phyloP scores from a whole-genome alignment of 225 moss, liverwort and hornwort genomes.

The Lunularia cruciata region DNA sequence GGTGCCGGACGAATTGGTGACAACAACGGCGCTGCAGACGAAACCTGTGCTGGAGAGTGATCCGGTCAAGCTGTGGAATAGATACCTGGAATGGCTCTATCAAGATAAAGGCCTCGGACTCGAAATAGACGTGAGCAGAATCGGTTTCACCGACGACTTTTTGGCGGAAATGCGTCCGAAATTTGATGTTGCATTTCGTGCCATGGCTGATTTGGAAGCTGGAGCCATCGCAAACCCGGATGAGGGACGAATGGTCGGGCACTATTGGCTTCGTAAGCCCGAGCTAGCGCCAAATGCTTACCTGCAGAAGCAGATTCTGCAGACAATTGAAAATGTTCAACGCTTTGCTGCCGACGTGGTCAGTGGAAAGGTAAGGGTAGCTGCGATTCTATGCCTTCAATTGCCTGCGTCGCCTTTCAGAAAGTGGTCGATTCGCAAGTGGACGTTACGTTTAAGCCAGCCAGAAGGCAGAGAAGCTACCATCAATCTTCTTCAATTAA shows the following conservation, averaged over 20 bases:
- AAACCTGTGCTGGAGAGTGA: conserved; percentile 57
- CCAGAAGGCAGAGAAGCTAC: too few species aligned
- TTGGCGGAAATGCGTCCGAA: conserved; percentile 64
- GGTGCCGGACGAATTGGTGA: conserved; percentile 26
- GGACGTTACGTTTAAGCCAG: too few species aligned
- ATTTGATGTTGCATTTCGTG: conserved; percentile 69
- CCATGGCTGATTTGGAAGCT: conserved; percentile 73
- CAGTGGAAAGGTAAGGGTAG: conserved; percentile 59
- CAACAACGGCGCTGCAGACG: conserved; percentile 21
- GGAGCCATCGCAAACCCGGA: conserved; percentile 87
- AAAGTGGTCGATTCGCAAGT: too few species aligned
- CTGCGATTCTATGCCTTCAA: too few species aligned
- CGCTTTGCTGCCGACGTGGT: conserved; percentile 63
- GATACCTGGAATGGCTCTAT: conserved; percentile 78
- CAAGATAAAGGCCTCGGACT: conserved; percentile 74
- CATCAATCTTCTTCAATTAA: too few species aligned
- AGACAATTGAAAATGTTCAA: conserved; percentile 49
- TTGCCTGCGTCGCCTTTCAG: too few species aligned
- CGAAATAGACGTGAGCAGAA: conserved; percentile 67
- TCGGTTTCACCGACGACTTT: conserved; percentile 68
- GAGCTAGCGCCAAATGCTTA: conserved; percentile 64
- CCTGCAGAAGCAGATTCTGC: conserved; percentile 61
- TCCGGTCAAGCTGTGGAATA: conserved; percentile 67
- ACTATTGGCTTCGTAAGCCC: conserved; percentile 83
- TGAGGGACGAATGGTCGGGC: conserved; percentile 83